Percentiles rank a stretch among this genome's conserved stretches.
Evolutionary conservation across 2,329 filamentous ascomycete species (phyloP).

Genomic region (Aspergillus fumigatus): DNA sequence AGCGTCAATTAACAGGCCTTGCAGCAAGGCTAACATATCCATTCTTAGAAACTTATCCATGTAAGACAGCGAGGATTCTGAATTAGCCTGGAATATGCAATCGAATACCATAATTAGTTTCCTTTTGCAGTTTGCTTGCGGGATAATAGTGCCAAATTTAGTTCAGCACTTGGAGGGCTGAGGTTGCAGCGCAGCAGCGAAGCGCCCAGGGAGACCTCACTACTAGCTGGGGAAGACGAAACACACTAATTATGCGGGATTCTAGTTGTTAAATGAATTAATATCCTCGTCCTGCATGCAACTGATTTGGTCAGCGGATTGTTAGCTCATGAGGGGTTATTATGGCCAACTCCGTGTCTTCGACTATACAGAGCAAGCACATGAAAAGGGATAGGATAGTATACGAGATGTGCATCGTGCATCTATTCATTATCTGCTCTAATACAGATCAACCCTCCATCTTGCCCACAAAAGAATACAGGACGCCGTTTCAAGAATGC

Average conservation of each 20-base stretch:
- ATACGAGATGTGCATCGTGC: background rate
- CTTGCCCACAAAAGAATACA: background rate
- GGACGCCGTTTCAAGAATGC: background rate
- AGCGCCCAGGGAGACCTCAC: background rate
- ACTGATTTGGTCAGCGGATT: background rate
- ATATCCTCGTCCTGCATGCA: background rate
- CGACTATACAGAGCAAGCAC: background rate
- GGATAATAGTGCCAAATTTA: background rate
- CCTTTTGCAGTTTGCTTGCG: background rate
- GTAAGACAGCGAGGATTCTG: background rate
- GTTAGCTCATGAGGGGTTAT: background rate
- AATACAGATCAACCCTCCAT: background rate
- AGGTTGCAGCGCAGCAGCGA: background rate
- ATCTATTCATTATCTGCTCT: background rate
- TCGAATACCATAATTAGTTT: background rate
- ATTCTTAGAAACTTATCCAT: background rate
- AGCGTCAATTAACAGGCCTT: background rate
- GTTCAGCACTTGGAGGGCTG: background rate
- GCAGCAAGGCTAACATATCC: background rate
- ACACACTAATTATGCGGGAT: background rate
- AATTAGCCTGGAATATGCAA: background rate
- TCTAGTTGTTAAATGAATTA: background rate
- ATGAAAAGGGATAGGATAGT: background rate
- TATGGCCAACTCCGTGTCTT: background rate
- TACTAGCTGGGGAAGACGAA: background rate